A percentile compares a stretch with the other conserved stretches of the same genome.
Evolutionary conservation across 345 rosid genomes (phyloP).

Genomic region (Leavenworthia alabamica): DNA sequence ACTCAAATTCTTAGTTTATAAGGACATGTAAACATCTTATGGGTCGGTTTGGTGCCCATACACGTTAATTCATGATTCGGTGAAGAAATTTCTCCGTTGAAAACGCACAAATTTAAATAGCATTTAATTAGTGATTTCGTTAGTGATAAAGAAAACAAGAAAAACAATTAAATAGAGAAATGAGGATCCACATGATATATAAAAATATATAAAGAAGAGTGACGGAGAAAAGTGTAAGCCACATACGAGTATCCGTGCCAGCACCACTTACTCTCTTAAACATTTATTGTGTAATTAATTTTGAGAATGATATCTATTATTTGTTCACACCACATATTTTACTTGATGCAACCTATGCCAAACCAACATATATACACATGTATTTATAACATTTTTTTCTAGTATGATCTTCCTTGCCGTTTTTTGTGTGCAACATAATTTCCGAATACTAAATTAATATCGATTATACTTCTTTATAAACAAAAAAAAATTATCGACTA

Average conservation of each 20-base stretch:
- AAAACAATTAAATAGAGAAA: not conserved
- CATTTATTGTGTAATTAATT: conserved; percentile 22
- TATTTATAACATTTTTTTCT: not conserved
- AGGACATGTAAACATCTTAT: not conserved
- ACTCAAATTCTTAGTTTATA: not conserved
- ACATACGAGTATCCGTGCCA: conserved; percentile 11
- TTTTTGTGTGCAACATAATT: not conserved
- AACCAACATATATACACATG: conserved; percentile 4
- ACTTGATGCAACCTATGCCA: conserved; percentile 7
- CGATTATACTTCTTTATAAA: not conserved
- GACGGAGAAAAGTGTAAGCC: conserved; percentile 21
- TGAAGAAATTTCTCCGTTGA: not conserved
- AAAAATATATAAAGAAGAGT: not conserved
- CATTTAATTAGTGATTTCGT: not conserved
- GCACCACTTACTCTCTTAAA: conserved; percentile 22
- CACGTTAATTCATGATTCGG: not conserved
- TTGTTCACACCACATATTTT: conserved; percentile 14
- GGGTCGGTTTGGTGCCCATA: not conserved
- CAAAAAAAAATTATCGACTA: not conserved
- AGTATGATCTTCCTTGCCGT: not conserved
- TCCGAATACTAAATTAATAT: not conserved
- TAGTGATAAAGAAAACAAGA: not conserved
- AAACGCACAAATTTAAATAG: not conserved
- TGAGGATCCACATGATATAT: conserved; percentile 3
- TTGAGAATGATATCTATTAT: conserved; percentile 22